Evolutionary conservation across 1,284 basidiomycete species (phyloP).

Genomic region (Cutaneotrichosporon arboriforme): DNA sequence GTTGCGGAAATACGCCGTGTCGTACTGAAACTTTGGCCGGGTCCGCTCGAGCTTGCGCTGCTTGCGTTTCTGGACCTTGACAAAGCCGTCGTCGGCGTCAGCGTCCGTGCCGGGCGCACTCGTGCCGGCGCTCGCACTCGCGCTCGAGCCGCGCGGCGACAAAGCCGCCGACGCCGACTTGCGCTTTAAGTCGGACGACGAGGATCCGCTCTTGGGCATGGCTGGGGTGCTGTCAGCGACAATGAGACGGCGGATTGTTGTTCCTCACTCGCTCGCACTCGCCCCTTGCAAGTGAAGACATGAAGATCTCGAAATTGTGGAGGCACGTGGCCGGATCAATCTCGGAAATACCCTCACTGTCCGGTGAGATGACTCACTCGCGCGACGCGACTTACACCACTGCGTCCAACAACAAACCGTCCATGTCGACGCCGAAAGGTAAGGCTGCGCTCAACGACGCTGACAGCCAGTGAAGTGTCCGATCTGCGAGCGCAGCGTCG

Average conservation of each 20-base stretch:
- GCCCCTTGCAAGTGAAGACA: too few relatives aligned
- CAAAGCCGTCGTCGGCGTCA: constrained; percentile 53
- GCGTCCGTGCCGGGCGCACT: background rate
- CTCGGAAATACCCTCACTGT: background rate
- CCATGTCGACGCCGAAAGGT: background rate
- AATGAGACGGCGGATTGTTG: too few relatives aligned
- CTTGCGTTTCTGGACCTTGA: constrained; percentile 66
- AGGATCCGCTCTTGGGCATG: background rate
- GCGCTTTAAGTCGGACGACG: constrained; percentile 5
- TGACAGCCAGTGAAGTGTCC: constrained; percentile 37
- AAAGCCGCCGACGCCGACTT: background rate
- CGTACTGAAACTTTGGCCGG: constrained; percentile 73
- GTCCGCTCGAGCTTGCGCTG: constrained; percentile 61
- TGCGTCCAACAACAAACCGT: background rate
- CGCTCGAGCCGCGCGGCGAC: too few relatives aligned
- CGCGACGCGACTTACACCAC: background rate
- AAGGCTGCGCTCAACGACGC: background rate
- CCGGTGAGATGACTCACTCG: background rate
- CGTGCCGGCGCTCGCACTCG: too few relatives aligned
- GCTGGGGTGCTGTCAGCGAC: too few relatives aligned
- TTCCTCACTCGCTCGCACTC: too few relatives aligned
- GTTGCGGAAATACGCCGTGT: constrained; percentile 64
- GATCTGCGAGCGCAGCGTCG: constrained; percentile 36
- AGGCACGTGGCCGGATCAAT: background rate
- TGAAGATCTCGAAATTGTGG: background rate